phyloP scores from a whole-genome alignment of 192 early-diverging fungal genomes.

The Coemansia sp. region DNA sequence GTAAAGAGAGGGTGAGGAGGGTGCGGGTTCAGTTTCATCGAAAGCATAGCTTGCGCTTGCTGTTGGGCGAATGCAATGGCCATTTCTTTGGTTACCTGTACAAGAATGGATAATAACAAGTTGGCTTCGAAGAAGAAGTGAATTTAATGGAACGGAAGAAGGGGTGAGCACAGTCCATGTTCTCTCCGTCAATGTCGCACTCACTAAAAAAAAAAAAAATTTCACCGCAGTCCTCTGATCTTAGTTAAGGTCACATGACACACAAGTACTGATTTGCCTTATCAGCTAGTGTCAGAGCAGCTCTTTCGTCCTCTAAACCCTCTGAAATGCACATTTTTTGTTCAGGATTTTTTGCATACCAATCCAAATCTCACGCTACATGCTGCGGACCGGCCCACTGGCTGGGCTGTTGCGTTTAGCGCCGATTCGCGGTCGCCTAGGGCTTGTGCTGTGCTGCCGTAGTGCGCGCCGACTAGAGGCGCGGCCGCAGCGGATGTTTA shows the following conservation, averaged over 20 bases:
- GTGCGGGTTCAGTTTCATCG: too few relatives aligned
- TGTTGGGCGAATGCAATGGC: too few relatives aligned
- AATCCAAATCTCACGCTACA: background rate
- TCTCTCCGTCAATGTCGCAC: background rate
- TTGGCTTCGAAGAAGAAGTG: too few relatives aligned
- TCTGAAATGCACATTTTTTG: too few relatives aligned
- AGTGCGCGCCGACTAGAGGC: background rate
- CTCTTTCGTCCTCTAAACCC: too few relatives aligned
- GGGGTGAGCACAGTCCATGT: background rate
- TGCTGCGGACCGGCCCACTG: conserved; percentile 6
- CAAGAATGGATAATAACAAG: too few relatives aligned
- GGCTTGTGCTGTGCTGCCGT: background rate
- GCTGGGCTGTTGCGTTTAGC: background rate
- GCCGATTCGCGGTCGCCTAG: conserved; percentile 2
- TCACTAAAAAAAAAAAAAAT: too few relatives aligned
- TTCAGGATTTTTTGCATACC: too few relatives aligned
- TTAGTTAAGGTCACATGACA: background rate
- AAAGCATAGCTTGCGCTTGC: too few relatives aligned
- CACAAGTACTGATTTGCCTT: too few relatives aligned
- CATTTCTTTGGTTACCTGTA: too few relatives aligned
- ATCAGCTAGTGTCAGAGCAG: background rate
- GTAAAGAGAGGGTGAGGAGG: too few relatives aligned
- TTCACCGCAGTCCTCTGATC: background rate
- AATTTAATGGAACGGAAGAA: background rate
- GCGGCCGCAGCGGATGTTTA: background rate